A percentile compares a stretch with the other conserved stretches of the same genome.
phyloP scores from a whole-genome alignment of 2,329 filamentous ascomycete genomes.

The Gnomoniopsis sp. region DNA sequence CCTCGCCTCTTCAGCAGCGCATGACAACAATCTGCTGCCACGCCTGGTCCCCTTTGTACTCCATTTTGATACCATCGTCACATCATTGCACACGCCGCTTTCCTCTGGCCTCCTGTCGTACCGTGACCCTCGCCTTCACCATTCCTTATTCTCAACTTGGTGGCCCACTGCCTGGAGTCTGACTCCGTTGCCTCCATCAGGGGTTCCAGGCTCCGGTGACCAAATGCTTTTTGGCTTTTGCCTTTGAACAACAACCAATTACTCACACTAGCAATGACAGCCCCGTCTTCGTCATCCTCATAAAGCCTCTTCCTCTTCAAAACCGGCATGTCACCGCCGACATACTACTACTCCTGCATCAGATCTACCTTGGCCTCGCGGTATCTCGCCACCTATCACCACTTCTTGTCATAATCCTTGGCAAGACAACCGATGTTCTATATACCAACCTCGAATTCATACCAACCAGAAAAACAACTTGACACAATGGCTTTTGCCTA shows the following conservation, averaged over 20 bases:
- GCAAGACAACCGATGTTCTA: not conserved
- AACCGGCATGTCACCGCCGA: constrained; percentile 15
- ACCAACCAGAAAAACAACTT: constrained; percentile 9
- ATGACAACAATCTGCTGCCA: constrained; percentile 15
- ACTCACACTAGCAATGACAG: constrained; percentile 17
- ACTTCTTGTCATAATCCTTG: not conserved
- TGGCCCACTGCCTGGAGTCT: constrained; percentile 16
- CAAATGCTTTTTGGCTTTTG: constrained; percentile 8
- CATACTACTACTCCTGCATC: constrained; percentile 15
- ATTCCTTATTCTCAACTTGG: constrained; percentile 6
- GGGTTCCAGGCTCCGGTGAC: constrained; percentile 14
- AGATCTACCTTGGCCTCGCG: constrained; percentile 15
- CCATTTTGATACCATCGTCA: constrained; percentile 1
- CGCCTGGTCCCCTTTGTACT: not conserved
- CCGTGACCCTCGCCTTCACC: not conserved
- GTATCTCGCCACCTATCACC: constrained; percentile 6
- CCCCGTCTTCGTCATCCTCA: constrained; percentile 5
- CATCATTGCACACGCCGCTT: constrained; percentile 6
- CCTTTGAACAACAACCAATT: constrained; percentile 14
- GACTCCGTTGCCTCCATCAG: constrained; percentile 6
- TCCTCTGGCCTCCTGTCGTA: not conserved
- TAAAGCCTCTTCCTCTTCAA: constrained; percentile 4
- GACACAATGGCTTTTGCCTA: constrained; percentile 15
- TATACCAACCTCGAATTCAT: constrained; percentile 4
- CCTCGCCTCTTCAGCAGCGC: constrained; percentile 13